A percentile compares a stretch with the other conserved stretches of the same genome.
phyloP scores from a whole-genome alignment of 495 filamentous ascomycete species.

The Penicillium canariense region DNA sequence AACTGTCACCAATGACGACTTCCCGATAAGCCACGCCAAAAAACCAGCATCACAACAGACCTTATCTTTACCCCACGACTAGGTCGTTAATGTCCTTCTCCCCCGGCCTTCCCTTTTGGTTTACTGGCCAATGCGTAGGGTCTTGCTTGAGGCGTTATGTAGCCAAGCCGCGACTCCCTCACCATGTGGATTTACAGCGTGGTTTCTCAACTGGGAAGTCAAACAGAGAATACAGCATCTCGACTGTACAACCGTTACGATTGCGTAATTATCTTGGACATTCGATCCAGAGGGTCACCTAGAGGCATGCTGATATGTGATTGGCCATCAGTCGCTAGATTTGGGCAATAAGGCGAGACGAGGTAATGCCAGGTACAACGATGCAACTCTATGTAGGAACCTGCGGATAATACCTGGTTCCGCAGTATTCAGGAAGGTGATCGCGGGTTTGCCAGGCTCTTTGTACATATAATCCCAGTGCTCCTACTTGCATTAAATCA shows the following conservation, averaged over 20 bases:
- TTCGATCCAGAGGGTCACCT: not conserved
- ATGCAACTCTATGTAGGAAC: not conserved
- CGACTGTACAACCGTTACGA: not conserved
- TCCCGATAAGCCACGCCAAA: conserved; percentile 8
- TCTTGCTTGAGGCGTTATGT: not conserved
- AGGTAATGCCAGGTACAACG: not conserved
- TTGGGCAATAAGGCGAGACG: not conserved
- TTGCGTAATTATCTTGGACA: not conserved
- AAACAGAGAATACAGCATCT: conserved; percentile 4
- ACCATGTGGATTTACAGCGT: not conserved
- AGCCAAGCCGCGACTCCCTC: not conserved
- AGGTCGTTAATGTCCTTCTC: conserved; percentile 4
- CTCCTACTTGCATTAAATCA: too few relatives aligned
- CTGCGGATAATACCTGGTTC: too few relatives aligned
- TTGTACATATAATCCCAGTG: not conserved
- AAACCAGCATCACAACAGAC: not conserved
- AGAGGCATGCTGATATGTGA: not conserved
- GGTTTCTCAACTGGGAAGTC: conserved; percentile 15
- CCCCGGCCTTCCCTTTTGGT: conserved; percentile 32
- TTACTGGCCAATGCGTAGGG: not conserved
- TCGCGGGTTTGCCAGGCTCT: not conserved
- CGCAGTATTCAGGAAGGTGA: not conserved
- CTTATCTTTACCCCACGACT: conserved; percentile 4
- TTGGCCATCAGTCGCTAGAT: not conserved
- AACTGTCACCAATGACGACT: conserved; percentile 10